A percentile compares a stretch with the other conserved stretches of the same genome.
Conservation (phyloP, 495 filamentous ascomycete species). For the Copromyces sp. region DNA sequence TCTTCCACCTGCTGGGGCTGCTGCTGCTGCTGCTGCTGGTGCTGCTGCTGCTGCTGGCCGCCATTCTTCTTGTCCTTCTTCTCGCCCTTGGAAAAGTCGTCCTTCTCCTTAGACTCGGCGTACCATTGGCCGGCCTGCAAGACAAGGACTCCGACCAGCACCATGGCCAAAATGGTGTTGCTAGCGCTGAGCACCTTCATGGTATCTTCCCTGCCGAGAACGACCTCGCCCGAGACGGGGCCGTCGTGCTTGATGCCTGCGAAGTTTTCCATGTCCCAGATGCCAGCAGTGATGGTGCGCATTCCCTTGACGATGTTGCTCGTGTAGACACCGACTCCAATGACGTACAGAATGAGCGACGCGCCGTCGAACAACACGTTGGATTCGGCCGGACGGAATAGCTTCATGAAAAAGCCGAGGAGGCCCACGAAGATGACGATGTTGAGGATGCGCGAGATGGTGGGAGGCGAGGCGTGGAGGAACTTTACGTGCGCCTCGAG, state of each 20-base stretch:
- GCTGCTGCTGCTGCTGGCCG: conserved; percentile 36
- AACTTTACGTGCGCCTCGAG: conserved; percentile 81
- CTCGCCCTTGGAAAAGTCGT: conserved; percentile 50
- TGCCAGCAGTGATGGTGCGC: conserved; percentile 56
- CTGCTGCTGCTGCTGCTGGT: conserved; percentile 1
- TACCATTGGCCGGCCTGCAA: conserved; percentile 99
- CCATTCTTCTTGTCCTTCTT: conserved; percentile 45
- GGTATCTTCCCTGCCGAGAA: conserved; percentile 68
- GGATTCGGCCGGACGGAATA: conserved; percentile 81
- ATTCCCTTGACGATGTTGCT: conserved; percentile 93
- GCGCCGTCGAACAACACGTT: conserved; percentile 97
- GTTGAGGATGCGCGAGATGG: conserved; percentile 88
- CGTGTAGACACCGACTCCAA: conserved; percentile 82
- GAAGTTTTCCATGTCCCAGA: conserved; percentile 42
- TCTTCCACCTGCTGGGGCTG: background rate
- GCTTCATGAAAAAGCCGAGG: conserved; percentile 82
- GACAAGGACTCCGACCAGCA: conserved; percentile 81
- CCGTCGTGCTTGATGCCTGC: conserved; percentile 34
- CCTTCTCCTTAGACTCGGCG: conserved; percentile 81
- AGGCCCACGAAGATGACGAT: conserved; percentile 84
- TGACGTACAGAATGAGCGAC: conserved; percentile 80
- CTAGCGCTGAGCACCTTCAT: conserved; percentile 87
- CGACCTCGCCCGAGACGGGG: conserved; percentile 30
- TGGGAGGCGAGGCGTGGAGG: conserved; percentile 74
- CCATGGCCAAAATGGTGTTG: conserved; percentile 88